Percentiles rank a stretch among this genome's conserved stretches.
These are phyloP conservation scores for Pseudocercospora fijiensis DNA, from an alignment of 2,329 filamentous ascomycete species.

Conservation along the genomic window DNA sequence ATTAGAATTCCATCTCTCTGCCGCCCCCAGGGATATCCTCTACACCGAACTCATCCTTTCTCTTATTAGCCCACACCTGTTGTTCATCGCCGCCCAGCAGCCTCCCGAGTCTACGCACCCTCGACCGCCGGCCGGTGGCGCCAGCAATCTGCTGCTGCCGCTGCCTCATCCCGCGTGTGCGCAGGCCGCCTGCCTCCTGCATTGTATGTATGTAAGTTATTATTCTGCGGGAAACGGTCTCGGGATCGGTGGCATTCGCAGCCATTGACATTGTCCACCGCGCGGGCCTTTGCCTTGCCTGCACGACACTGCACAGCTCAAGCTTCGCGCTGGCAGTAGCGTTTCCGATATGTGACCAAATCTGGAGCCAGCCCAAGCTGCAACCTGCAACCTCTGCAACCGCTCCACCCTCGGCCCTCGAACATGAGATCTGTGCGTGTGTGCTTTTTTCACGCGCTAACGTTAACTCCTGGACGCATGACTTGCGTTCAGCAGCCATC, in stretches of 20 bases:
- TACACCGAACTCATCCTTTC: neutral
- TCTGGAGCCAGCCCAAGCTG: neutral
- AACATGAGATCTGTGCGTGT: constrained; percentile 32
- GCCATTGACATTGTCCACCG: neutral
- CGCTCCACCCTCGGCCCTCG: constrained; percentile 17
- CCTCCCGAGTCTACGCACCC: neutral
- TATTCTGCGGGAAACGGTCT: too few relatives aligned
- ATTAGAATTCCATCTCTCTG: neutral
- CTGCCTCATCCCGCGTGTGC: neutral
- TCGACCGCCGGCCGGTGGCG: neutral
- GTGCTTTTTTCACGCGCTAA: constrained; percentile 16
- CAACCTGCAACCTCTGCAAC: neutral
- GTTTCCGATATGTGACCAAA: neutral
- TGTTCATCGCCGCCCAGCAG: neutral
- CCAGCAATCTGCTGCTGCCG: neutral
- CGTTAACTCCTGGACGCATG: constrained; percentile 26
- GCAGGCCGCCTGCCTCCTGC: neutral
- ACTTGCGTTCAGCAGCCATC: constrained; percentile 33
- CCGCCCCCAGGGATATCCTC: neutral
- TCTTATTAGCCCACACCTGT: too few relatives aligned
- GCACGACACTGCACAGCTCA: constrained; percentile 3
- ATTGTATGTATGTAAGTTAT: too few relatives aligned
- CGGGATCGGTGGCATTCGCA: too few relatives aligned
- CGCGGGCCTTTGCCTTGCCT: constrained; percentile 1
- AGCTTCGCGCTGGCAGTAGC: constrained; percentile 8